Evolutionary conservation across 2,329 filamentous ascomycete genomes (phyloP).

Genomic region (Microsporum audouinii): DNA sequence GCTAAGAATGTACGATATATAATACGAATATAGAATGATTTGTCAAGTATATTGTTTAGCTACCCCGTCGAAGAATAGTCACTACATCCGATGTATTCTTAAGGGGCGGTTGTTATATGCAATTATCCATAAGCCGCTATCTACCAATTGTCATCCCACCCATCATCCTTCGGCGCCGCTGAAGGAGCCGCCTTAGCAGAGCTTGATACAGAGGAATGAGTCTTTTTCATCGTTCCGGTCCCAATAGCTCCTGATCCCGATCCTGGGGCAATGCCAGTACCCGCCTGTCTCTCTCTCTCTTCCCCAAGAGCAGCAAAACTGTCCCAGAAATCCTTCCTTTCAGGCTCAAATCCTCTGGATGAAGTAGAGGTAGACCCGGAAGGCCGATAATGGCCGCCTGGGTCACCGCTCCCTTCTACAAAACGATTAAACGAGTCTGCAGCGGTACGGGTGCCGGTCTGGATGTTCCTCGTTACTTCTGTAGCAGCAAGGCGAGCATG

Average conservation of each 20-base stretch:
- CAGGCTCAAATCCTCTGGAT: conserved; percentile 42
- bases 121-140: neutral
- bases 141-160: conserved; percentile 45
- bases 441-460: conserved; percentile 56
- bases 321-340: conserved; percentile 83
- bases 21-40: neutral
- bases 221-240: conserved; percentile 53
- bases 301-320: conserved; percentile 61
- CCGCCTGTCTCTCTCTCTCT: conserved; percentile 21
- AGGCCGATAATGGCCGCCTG: conserved; percentile 19
- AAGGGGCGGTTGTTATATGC: neutral
- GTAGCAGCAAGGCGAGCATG: conserved; percentile 50
- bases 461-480: conserved; percentile 50
- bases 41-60: neutral
- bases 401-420: conserved; percentile 58
- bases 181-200: conserved; percentile 15
- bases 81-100: neutral
- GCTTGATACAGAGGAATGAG: conserved; percentile 16
- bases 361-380: conserved; percentile 38
- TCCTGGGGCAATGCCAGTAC: conserved; percentile 19
- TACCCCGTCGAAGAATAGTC: neutral
- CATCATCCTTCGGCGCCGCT: conserved; percentile 38
- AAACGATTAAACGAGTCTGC: conserved; percentile 75
- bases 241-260: conserved; percentile 45
- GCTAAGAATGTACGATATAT: conserved; percentile 3